phyloP scores from a whole-genome alignment of 2,329 filamentous ascomycete species.

The Pseudocercospora fijiensis region DNA sequence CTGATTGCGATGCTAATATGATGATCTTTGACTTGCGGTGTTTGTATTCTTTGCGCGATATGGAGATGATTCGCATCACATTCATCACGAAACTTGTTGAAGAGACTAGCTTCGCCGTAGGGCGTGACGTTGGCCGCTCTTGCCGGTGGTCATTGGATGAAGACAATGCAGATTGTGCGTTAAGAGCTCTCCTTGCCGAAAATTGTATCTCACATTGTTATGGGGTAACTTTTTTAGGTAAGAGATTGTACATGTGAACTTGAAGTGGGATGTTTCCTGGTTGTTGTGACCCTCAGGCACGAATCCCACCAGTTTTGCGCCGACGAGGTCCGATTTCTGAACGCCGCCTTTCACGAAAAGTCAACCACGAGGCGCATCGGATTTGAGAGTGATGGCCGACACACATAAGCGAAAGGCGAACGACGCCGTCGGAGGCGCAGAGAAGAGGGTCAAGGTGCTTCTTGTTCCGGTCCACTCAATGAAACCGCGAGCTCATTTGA shows the following conservation, averaged over 20 bases:
- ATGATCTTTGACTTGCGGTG: too few relatives aligned
- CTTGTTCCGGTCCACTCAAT: background rate
- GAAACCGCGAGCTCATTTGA: slow-evolving; percentile 20
- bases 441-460: slow-evolving; percentile 42
- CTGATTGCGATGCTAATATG: background rate
- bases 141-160: background rate
- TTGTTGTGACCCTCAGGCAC: background rate
- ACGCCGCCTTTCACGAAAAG: background rate
- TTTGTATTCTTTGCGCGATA: background rate
- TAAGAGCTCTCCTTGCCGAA: background rate
- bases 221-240: background rate
- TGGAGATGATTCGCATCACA: background rate
- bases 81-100: background rate
- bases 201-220: background rate
- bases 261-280: background rate
- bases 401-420: slow-evolving; percentile 42
- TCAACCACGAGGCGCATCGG: background rate
- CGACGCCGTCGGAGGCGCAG: slow-evolving; percentile 30
- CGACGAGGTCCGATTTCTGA: background rate
- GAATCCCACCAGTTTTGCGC: background rate
- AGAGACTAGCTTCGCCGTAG: background rate
- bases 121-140: background rate
- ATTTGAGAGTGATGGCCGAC: slow-evolving; percentile 20
- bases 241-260: background rate
- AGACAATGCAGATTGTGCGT: background rate